phyloP scores from a whole-genome alignment of 129 eudicot genomes.

The Cynara cardunculus region DNA sequence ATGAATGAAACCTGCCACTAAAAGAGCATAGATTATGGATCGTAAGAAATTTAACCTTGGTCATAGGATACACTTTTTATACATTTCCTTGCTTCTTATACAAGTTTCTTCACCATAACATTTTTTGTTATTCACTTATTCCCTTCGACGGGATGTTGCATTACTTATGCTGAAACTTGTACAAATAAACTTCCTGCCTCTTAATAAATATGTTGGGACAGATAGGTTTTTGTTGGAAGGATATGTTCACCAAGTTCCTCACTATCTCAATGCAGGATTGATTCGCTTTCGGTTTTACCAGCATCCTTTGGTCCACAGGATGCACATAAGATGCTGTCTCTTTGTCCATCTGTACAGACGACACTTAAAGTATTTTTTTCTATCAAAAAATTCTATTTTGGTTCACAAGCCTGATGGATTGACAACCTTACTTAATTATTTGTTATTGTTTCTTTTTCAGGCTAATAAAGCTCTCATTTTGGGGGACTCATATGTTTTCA shows the following conservation, averaged over 20 bases:
- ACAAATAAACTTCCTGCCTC: neutral
- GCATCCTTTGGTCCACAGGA: constrained; percentile 75
- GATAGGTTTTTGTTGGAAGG: neutral
- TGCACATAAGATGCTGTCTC: constrained; percentile 74
- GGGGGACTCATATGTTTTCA: constrained; percentile 80
- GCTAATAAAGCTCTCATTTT: constrained; percentile 63
- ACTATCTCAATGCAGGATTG: constrained; percentile 55
- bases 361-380: constrained; percentile 59
- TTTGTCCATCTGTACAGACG: constrained; percentile 73
- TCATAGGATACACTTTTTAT: neutral
- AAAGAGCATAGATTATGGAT: neutral
- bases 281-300: constrained; percentile 87
- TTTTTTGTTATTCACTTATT: neutral
- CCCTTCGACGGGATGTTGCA: neutral
- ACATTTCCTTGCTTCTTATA: neutral
- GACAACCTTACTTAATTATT: neutral
- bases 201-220: neutral
- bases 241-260: neutral
- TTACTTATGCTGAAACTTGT: neutral
- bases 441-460: constrained; percentile 40
- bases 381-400: neutral
- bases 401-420: constrained; percentile 3
- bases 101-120: neutral
- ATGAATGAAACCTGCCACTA: too few species aligned
- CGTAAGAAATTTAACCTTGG: neutral